These are phyloP conservation scores for Talaromyces sp. DNA, from an alignment of 2,329 filamentous ascomycete species.

Conservation along the genomic window DNA sequence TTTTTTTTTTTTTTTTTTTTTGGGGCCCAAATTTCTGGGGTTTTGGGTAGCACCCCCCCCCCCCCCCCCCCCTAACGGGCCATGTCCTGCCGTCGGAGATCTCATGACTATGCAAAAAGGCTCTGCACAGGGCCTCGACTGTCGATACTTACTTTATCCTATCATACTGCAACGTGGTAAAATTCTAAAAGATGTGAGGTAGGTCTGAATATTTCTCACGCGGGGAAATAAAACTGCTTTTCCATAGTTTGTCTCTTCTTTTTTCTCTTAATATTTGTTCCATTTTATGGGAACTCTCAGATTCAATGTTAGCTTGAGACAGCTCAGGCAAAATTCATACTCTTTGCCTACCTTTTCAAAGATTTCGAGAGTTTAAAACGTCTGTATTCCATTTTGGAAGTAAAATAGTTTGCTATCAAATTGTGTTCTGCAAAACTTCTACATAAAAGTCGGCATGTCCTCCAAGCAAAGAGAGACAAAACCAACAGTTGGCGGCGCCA, in stretches of 20 bases:
- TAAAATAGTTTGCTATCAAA: not conserved
- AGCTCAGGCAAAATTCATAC: too few relatives aligned
- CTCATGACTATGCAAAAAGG: not conserved
- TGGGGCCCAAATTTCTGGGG: too few relatives aligned
- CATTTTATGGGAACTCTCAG: too few relatives aligned
- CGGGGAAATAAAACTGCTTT: not conserved
- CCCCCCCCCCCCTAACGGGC: not conserved
- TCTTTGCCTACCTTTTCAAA: too few relatives aligned
- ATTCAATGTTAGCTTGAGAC: too few relatives aligned
- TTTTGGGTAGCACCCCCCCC: too few relatives aligned
- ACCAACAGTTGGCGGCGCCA: not conserved
- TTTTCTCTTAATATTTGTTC: not conserved
- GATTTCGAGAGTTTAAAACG: too few relatives aligned
- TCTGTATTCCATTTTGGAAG: not conserved
- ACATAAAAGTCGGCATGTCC: not conserved
- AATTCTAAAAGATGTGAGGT: not conserved
- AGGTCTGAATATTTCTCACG: not conserved
- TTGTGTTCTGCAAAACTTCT: not conserved
- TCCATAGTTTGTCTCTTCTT: not conserved
- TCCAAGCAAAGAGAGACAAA: not conserved
- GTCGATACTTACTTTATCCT: not conserved
- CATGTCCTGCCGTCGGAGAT: not conserved
- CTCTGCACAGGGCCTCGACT: not conserved
- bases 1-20: too few relatives aligned
- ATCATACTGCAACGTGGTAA: not conserved